Percentiles rank a stretch among this genome's conserved stretches.
phyloP scores from a whole-genome alignment of 2,329 filamentous ascomycete genomes.

The Sclerotinia trifoliorum region DNA sequence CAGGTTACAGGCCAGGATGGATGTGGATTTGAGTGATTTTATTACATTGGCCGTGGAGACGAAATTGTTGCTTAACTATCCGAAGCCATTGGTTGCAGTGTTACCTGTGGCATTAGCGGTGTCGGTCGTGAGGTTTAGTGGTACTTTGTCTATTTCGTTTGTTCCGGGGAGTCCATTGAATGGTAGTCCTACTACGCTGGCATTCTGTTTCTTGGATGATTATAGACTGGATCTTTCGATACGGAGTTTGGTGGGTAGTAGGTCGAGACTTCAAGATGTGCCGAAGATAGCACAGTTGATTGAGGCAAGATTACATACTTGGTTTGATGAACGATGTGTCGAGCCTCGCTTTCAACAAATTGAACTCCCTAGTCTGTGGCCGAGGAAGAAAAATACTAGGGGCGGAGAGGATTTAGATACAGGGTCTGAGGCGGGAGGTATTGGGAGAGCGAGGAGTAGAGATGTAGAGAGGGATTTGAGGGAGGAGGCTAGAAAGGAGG shows the following conservation, averaged over 20 bases:
- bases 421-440: slow-evolving; percentile 42
- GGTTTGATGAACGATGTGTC: slow-evolving; percentile 85
- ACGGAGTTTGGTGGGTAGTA: slow-evolving; percentile 73
- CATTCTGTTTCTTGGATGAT: slow-evolving; percentile 90
- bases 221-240: slow-evolving; percentile 83
- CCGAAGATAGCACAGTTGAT: slow-evolving; percentile 86
- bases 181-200: slow-evolving; percentile 79
- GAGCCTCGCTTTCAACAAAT: slow-evolving; percentile 87
- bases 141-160: slow-evolving; percentile 89
- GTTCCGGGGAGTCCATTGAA: slow-evolving; percentile 70
- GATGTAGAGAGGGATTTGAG: slow-evolving; percentile 52
- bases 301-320: slow-evolving; percentile 74
- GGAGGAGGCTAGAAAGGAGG: slow-evolving; percentile 51
- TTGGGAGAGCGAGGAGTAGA: slow-evolving; percentile 55
- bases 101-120: slow-evolving; percentile 90
- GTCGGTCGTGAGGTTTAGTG: slow-evolving; percentile 89
- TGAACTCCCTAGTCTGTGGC: slow-evolving; percentile 78
- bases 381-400: slow-evolving; percentile 77
- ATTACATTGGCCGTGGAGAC: slow-evolving; percentile 94
- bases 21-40: slow-evolving; percentile 94
- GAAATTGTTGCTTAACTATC: slow-evolving; percentile 90
- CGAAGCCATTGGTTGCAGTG: slow-evolving; percentile 82
- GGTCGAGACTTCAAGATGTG: slow-evolving; percentile 79
- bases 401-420: slow-evolving; percentile 58
- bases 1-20: slow-evolving; percentile 88